Conservation (phyloP, 257 asterid genomes). For the Solanum dulcamara region DNA sequence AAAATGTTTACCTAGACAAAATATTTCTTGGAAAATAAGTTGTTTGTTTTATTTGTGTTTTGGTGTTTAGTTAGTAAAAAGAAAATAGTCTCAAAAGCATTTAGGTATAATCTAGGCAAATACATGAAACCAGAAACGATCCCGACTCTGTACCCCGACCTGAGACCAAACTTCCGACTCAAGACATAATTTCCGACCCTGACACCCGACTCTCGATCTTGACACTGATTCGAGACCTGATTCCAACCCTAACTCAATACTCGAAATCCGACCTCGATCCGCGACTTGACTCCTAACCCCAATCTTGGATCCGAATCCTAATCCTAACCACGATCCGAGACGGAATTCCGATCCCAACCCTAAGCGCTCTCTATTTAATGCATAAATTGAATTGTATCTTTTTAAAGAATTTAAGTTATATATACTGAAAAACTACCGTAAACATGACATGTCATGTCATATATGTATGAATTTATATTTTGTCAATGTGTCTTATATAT, state of each 20-base stretch:
- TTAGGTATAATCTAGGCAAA: background rate
- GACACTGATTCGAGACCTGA: background rate
- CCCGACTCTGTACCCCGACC: background rate
- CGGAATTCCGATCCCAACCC: no score
- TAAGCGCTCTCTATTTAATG: no score
- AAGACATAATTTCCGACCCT: background rate
- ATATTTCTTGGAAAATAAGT: background rate
- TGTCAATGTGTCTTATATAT: background rate
- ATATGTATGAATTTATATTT: background rate
- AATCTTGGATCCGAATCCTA: no score
- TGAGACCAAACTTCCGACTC: background rate
- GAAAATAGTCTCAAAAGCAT: no score
- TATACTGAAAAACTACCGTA: background rate
- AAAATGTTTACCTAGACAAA: background rate
- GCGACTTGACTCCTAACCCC: no score
- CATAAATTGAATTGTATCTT: no score
- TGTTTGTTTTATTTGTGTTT: no score
- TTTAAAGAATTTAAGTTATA: background rate
- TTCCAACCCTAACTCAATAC: no score
- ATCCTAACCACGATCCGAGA: no score
- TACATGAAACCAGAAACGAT: no score
- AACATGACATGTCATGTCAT: background rate
- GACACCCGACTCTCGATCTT: no score
- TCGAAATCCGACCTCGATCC: no score
- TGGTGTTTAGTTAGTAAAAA: background rate